A percentile compares a stretch with the other conserved stretches of the same genome.
Conservation (phyloP, 2,329 filamentous ascomycete species). For the Neofusicoccum laricinum region DNA sequence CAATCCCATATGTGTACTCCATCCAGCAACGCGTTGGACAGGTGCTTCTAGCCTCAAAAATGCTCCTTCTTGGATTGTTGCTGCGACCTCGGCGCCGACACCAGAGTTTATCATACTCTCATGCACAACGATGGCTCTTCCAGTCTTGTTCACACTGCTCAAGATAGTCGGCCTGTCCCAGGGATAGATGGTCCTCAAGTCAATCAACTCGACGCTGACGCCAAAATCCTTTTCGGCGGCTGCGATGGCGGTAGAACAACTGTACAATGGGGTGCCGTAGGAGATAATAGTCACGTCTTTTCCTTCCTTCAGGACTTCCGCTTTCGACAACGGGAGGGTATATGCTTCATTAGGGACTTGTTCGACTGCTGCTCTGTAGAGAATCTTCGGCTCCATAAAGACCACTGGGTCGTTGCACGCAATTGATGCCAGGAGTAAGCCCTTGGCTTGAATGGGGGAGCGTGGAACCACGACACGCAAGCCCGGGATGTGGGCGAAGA, state of each 20-base stretch:
- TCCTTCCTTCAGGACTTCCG: slow-evolving; percentile 77
- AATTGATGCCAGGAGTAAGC: slow-evolving; percentile 73
- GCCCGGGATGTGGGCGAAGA: slow-evolving; percentile 87
- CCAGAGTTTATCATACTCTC: slow-evolving; percentile 90
- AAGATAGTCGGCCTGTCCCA: slow-evolving; percentile 84
- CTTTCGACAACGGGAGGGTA: slow-evolving; percentile 79
- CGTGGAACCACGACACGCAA: slow-evolving; percentile 81
- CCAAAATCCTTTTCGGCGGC: slow-evolving; percentile 73
- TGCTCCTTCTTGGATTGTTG: slow-evolving; percentile 82
- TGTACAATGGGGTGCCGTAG: slow-evolving; percentile 87
- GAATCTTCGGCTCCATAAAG: slow-evolving; percentile 91
- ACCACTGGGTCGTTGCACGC: slow-evolving; percentile 79
- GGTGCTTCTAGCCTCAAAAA: slow-evolving; percentile 84
- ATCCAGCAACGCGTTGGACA: slow-evolving; percentile 81
- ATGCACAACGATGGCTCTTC: slow-evolving; percentile 82
- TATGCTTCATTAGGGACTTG: slow-evolving; percentile 81
- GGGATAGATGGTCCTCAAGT: slow-evolving; percentile 83
- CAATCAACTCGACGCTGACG: slow-evolving; percentile 78
- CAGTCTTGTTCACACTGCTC: slow-evolving; percentile 81
- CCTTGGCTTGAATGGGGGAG: slow-evolving; percentile 85
- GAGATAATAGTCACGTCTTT: slow-evolving; percentile 80
- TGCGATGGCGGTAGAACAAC: slow-evolving; percentile 72
- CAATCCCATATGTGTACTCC: slow-evolving; percentile 79
- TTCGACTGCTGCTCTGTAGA: slow-evolving; percentile 88
- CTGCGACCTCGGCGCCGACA: slow-evolving; percentile 83